Base-by-base conservation (phyloP, 2,329 filamentous ascomycete genomes). In the Alternaria solani region DNA sequence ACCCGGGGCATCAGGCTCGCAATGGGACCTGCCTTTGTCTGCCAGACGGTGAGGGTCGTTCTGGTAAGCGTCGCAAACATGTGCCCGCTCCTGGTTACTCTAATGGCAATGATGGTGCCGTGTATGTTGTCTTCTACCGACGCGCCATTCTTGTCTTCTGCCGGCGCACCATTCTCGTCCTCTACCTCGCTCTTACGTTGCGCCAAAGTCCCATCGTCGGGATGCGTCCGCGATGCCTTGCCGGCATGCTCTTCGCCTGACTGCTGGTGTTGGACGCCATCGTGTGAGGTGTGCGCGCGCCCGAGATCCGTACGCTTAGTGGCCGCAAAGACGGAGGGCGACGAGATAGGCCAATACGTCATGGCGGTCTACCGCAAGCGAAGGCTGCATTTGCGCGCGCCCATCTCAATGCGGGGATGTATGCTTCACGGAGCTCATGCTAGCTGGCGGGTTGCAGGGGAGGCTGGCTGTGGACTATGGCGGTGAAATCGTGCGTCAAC, bases 331-430 rank as follows among this genome's bases (percentile, higher is more conserved):
- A 94, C 89, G 78, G 89, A 89, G 75, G 92, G 91, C 77, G 91
- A 91, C 79, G 91, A 92, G 79, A 93, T 87, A 75, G 92, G 92
- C 92, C 92, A 96, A 86, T 96, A 96, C 92, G 95, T 96, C 84
- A 79, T 79, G 76, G 76, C 77, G 73, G 74, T 74, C 71, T 77
- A 73, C 68, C 68, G 59, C 71, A 72, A 71, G 68, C 69, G 71
- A 70, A 69, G 61, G 70, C 74, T 74, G 70, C 76, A 77, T 78
- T 69, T 73, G 75, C 70, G 69, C 76, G 67, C 64, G 68, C 66
- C 65, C 73, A 74, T 73, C 66, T 72, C 69, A 75, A 69, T 63
- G 69, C 67, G 66, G 68, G 67, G 62, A 65, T 65, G 64, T 61
- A 38, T 59, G 43, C 51, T 65, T 65, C 57, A 59, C 58, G 63